A percentile compares a stretch with the other conserved stretches of the same genome.
Evolutionary conservation across 169 alveolate genomes (phyloP).

Genomic region (Eimeria falciformis): DNA sequence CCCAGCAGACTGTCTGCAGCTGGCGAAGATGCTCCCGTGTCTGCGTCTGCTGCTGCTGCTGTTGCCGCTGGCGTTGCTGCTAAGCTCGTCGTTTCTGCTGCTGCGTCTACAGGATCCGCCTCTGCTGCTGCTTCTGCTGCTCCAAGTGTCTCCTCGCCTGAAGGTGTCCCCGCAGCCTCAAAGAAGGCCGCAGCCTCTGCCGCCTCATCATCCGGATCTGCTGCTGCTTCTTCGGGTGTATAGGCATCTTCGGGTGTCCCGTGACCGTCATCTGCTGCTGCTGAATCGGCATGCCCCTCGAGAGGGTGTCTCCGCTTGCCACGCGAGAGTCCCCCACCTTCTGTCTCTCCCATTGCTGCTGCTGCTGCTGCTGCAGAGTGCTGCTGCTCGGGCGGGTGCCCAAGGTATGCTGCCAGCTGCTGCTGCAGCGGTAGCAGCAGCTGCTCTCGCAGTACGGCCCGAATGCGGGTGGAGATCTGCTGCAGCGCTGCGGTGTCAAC

Average conservation of each 20-base stretch:
- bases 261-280: neutral
- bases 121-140: neutral
- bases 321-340: neutral
- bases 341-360: neutral
- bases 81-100: neutral
- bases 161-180: neutral
- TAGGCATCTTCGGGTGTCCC: neutral
- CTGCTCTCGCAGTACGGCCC: slow-evolving; percentile 43
- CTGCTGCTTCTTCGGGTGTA: neutral
- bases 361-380: slow-evolving; percentile 40
- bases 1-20: neutral
- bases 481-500: slow-evolving; percentile 1
- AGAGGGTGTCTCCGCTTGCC: slow-evolving; percentile 16
- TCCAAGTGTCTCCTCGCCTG: neutral
- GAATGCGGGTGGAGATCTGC: slow-evolving; percentile 12
- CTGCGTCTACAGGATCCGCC: neutral
- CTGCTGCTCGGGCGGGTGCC: neutral
- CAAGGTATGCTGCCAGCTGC: slow-evolving; percentile 32
- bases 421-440: slow-evolving; percentile 64
- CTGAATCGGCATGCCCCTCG: neutral
- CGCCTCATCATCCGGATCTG: slow-evolving; percentile 36
- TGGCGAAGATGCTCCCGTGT: neutral
- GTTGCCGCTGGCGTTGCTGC: neutral
- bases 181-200: slow-evolving; percentile 16
- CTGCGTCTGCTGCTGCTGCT: neutral